These are phyloP conservation scores for Phytopythium delawarense DNA, from an alignment of 352 stramenopile genomes.

Conservation along the genomic window DNA sequence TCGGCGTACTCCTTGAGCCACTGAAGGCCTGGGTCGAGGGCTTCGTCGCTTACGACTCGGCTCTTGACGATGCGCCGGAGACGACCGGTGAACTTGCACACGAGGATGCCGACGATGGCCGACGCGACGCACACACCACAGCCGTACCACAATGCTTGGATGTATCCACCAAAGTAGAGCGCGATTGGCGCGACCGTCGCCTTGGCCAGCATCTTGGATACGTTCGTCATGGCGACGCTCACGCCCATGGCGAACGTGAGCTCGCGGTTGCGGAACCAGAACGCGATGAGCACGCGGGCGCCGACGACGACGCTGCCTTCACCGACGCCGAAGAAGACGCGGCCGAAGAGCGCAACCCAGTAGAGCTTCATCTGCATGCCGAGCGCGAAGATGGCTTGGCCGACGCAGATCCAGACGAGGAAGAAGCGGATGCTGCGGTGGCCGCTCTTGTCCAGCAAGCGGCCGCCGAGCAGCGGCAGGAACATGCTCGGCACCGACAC, in stretches of 20 bases:
- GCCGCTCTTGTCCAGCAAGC: constrained; percentile 75
- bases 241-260: constrained; percentile 89
- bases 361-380: constrained; percentile 70
- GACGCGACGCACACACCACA: constrained; percentile 53
- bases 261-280: constrained; percentile 77
- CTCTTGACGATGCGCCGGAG: constrained; percentile 66
- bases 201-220: constrained; percentile 91
- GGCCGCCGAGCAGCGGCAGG: constrained; percentile 69
- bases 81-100: constrained; percentile 54
- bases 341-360: constrained; percentile 75
- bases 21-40: constrained; percentile 47
- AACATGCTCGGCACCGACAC: constrained; percentile 86
- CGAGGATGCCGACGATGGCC: constrained; percentile 43
- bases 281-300: constrained; percentile 76
- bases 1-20: constrained; percentile 74
- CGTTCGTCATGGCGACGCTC: constrained; percentile 85
- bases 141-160: constrained; percentile 83
- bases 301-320: constrained; percentile 80
- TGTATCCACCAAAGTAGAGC: constrained; percentile 82
- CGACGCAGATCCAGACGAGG: constrained; percentile 76
- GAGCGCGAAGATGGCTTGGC: constrained; percentile 74
- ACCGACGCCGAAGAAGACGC: constrained; percentile 80
- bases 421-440: constrained; percentile 76
- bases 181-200: constrained; percentile 82
- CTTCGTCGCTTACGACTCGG: constrained; percentile 47